phyloP scores from a whole-genome alignment of 768 basidiomycete genomes.

The Trametes sanguinea region DNA sequence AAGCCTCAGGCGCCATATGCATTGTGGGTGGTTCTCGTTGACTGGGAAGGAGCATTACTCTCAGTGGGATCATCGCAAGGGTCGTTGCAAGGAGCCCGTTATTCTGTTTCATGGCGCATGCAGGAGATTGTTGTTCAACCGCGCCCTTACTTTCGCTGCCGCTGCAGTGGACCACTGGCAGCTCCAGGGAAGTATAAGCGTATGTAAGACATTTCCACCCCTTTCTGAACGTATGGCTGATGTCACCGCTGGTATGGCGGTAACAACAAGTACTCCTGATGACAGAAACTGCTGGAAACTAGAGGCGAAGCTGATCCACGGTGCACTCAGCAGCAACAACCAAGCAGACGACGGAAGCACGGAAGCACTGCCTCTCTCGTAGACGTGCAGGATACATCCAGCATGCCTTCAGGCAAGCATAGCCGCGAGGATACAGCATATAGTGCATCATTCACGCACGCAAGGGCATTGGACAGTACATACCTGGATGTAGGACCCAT shows the following conservation, averaged over 20 bases:
- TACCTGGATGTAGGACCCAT: conserved; percentile 45
- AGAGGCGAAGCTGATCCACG: too few species aligned
- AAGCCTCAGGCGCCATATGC: not conserved
- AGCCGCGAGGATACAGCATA: not conserved
- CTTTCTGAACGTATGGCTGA: too few species aligned
- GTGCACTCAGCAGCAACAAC: too few species aligned
- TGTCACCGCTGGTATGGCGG: too few species aligned
- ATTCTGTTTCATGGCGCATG: not conserved
- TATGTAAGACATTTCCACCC: too few species aligned
- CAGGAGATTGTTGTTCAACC: not conserved
- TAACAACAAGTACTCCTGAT: too few species aligned
- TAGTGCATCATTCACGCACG: not conserved
- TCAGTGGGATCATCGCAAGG: not conserved
- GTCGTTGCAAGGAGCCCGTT: not conserved
- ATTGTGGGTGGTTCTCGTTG: not conserved
- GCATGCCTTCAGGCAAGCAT: not conserved
- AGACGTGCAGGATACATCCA: not conserved
- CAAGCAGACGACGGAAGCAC: too few species aligned
- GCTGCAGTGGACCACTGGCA: too few species aligned
- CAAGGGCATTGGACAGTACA: not conserved
- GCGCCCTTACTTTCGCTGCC: too few species aligned
- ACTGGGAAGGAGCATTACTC: not conserved
- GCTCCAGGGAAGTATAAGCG: too few species aligned
- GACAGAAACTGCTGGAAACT: too few species aligned
- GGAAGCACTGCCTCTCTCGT: too few species aligned